Conservation (phyloP, 768 basidiomycete genomes). For the Infundibulicybe gibba region DNA sequence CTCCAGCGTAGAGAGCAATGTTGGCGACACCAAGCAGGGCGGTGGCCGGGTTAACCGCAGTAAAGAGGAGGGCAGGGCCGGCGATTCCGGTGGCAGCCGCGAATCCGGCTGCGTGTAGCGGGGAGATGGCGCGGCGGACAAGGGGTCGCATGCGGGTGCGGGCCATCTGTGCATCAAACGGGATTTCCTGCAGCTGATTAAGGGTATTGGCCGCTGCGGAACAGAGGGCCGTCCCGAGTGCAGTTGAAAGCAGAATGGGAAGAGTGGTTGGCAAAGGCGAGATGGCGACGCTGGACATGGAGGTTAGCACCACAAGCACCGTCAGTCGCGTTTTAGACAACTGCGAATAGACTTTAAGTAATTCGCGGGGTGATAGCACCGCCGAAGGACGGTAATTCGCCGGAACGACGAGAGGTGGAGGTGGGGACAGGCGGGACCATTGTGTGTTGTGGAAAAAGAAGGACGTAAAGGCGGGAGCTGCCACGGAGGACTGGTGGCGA, state of each 20-base stretch:
- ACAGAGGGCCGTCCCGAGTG: slow-evolving; percentile 86
- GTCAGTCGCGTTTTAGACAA: slow-evolving; percentile 86
- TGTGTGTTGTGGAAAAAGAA: slow-evolving; percentile 65
- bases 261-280: slow-evolving; percentile 85
- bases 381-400: slow-evolving; percentile 25
- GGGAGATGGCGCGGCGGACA: slow-evolving; percentile 78
- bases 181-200: slow-evolving; percentile 93
- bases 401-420: slow-evolving; percentile 17
- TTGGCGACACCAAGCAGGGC: slow-evolving; percentile 82
- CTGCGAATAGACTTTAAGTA: slow-evolving; percentile 70
- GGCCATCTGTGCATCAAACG: slow-evolving; percentile 95
- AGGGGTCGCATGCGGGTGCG: slow-evolving; percentile 87
- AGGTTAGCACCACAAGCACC: slow-evolving; percentile 78
- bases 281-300: slow-evolving; percentile 90
- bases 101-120: slow-evolving; percentile 81
- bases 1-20: slow-evolving; percentile 84
- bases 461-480: slow-evolving; percentile 35
- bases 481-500: slow-evolving; percentile 5
- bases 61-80: slow-evolving; percentile 76
- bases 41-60: slow-evolving; percentile 82
- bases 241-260: slow-evolving; percentile 82
- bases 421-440: slow-evolving; percentile 33
- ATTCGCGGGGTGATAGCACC: slow-evolving; percentile 42
- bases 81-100: slow-evolving; percentile 72
- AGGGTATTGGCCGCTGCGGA: slow-evolving; percentile 91